Conservation (phyloP, 768 basidiomycete species). For the Xerocomus spinulosus region DNA sequence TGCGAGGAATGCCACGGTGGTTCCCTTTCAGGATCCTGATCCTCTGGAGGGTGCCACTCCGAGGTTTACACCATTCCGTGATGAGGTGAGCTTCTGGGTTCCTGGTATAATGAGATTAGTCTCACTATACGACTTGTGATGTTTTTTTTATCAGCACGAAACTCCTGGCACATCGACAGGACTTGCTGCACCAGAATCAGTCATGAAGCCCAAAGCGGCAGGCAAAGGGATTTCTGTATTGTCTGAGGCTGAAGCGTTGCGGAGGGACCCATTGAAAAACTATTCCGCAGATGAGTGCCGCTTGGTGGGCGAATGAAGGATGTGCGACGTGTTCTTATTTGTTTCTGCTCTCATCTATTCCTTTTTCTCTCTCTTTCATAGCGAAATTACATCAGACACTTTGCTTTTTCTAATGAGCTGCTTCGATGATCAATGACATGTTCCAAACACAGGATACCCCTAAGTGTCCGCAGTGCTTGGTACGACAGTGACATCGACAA, state of each 20-base stretch:
- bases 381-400: constrained; percentile 1
- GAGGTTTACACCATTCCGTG: constrained; percentile 67
- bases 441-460: constrained; percentile 18
- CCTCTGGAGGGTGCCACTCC: constrained; percentile 35
- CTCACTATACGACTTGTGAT: too few species aligned
- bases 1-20: constrained; percentile 30
- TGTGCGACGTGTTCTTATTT: neutral
- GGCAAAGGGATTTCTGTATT: constrained; percentile 39
- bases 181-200: constrained; percentile 43
- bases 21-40: constrained; percentile 39
- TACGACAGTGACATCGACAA: constrained; percentile 1
- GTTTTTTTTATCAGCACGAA: too few species aligned
- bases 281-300: constrained; percentile 37
- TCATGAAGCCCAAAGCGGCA: constrained; percentile 62
- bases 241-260: constrained; percentile 72
- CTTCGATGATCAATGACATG: neutral
- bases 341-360: constrained; percentile 16
- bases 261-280: constrained; percentile 79
- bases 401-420: constrained; percentile 4
- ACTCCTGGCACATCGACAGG: constrained; percentile 25
- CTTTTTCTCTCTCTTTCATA: neutral
- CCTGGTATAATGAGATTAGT: constrained; percentile 14
- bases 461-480: constrained; percentile 15
- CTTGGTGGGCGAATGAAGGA: constrained; percentile 20
- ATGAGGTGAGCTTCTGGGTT: constrained; percentile 48